Conservation (phyloP, 257 asterid genomes). For the Jacaranda copaia region DNA sequence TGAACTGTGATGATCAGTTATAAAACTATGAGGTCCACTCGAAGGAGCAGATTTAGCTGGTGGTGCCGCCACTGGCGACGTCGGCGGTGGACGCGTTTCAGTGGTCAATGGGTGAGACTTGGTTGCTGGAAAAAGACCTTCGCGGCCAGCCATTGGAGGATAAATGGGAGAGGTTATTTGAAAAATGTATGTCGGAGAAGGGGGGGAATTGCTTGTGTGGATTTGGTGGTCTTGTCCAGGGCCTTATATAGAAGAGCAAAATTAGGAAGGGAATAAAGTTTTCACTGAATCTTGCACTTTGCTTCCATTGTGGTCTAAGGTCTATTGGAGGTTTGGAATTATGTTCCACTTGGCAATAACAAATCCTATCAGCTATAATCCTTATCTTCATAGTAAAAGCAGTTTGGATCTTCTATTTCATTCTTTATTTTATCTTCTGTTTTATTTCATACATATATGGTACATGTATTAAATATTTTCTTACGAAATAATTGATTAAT, state of each 20-base stretch:
- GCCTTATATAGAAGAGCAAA: constrained; percentile 47
- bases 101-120: constrained; percentile 16
- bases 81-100: not conserved
- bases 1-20: constrained; percentile 23
- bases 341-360: not conserved
- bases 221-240: constrained; percentile 24
- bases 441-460: too few species aligned
- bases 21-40: constrained; percentile 20
- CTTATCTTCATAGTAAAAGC: constrained; percentile 29
- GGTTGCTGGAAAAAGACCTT: not conserved
- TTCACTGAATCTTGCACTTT: constrained; percentile 62
- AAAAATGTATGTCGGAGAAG: not conserved
- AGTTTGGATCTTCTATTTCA: too few species aligned
- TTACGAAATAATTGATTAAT: too few species aligned
- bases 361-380: constrained; percentile 11
- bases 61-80: not conserved
- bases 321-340: constrained; percentile 56
- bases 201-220: constrained; percentile 32
- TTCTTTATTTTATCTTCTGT: too few species aligned
- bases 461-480: too few species aligned
- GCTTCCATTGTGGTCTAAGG: constrained; percentile 60
- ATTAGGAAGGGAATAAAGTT: constrained; percentile 51
- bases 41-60: constrained; percentile 9
- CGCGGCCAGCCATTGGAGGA: constrained; percentile 42
- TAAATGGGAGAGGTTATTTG: not conserved